Conservation (phyloP, 2,329 filamentous ascomycete species). For the Colletotrichum horii region DNA sequence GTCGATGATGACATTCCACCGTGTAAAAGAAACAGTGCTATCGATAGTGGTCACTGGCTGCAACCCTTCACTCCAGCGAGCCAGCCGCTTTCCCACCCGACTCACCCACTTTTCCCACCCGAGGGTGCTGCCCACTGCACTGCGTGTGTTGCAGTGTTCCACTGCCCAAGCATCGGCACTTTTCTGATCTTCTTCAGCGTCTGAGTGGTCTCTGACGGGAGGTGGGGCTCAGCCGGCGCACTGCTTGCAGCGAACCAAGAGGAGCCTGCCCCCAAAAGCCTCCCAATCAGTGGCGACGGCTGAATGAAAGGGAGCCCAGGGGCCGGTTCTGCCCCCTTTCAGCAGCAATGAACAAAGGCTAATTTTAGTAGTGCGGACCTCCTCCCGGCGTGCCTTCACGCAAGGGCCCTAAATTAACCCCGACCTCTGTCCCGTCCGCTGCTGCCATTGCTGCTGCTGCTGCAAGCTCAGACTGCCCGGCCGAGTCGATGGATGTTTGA, state of each 20-base stretch:
- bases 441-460: not conserved
- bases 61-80: not conserved
- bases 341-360: not conserved
- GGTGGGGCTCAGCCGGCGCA: not conserved
- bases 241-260: not conserved
- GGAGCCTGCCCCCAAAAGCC: not conserved
- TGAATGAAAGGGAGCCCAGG: not conserved
- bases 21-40: not conserved
- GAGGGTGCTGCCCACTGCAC: not conserved
- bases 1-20: slow-evolving; percentile 4
- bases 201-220: not conserved
- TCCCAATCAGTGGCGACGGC: not conserved
- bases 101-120: not conserved
- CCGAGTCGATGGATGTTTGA: not conserved
- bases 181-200: not conserved
- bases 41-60: not conserved
- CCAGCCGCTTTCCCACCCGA: not conserved
- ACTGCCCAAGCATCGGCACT: not conserved
- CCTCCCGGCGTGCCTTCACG: not conserved
- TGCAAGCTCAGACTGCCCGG: not conserved
- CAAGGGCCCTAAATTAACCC: not conserved
- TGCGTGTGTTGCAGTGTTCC: not conserved
- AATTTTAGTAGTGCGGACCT: slow-evolving; percentile 5
- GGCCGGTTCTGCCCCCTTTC: not conserved
- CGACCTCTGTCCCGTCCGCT: not conserved